Evolutionary conservation across 2,329 filamentous ascomycete species (phyloP).

Genomic region (Lachnellula suecica): DNA sequence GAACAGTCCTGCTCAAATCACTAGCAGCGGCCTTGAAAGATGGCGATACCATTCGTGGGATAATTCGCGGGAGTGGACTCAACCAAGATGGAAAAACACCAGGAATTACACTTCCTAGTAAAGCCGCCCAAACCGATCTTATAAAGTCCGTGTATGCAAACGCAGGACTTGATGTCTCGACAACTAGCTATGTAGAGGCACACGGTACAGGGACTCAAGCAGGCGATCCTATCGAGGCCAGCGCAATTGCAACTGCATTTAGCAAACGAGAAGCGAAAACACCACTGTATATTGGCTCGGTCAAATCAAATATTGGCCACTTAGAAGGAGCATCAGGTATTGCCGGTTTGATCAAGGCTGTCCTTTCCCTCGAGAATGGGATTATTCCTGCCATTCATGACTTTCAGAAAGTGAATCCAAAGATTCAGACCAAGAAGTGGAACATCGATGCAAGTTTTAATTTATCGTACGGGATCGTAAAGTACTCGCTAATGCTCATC

Average conservation of each 20-base stretch:
- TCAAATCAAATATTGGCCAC: constrained; percentile 28
- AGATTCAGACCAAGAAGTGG: constrained; percentile 17
- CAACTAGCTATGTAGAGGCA: constrained; percentile 4
- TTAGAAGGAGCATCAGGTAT: constrained; percentile 36
- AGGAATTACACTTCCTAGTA: background rate
- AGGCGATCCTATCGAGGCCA: constrained; percentile 7
- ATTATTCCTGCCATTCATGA: constrained; percentile 39
- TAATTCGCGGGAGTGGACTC: background rate
- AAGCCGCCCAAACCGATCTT: background rate
- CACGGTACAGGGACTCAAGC: constrained; percentile 8
- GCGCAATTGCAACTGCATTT: constrained; percentile 3
- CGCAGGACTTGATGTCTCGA: background rate
- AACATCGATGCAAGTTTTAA: constrained; percentile 19
- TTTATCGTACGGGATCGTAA: constrained; percentile 4
- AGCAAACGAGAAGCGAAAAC: background rate
- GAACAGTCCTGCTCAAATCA: constrained; percentile 46
- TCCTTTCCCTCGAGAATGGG: constrained; percentile 38
- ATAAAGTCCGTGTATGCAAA: background rate
- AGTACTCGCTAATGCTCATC: background rate
- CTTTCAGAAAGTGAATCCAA: constrained; percentile 36
- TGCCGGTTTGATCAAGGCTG: constrained; percentile 37
- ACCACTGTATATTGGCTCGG: constrained; percentile 18
- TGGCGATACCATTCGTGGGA: background rate
- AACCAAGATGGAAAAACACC: background rate
- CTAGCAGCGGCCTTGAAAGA: background rate